Evolutionary conservation across 768 basidiomycete species (phyloP), one percentile per base, ranked within the genome.

Genomic region (Naganishia kalamii): DNA sequence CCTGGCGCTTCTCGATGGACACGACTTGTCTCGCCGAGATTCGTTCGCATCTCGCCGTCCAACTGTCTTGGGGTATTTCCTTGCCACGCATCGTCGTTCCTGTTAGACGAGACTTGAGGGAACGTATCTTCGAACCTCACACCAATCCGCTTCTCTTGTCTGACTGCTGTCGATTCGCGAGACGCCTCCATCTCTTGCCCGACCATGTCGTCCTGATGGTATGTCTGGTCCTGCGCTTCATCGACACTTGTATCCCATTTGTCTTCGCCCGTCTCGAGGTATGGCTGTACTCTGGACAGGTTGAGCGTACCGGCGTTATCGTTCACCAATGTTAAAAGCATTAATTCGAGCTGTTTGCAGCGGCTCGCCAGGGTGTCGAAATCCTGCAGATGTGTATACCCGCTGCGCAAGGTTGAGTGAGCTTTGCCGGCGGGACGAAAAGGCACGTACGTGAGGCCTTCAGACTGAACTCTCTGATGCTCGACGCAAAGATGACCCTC

Each of bases 381-480:
- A 43, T 63, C 62, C 8, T 43, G 33, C 29, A 63, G 21, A 40
- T 63, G 62, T 2, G 62, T 63, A 40, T 63, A 63, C 11, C 62
- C 62, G 8, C 61, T 62, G 35, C n/a, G 12, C 27, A 19, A 21
- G 12, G 3, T 27, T 3, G 21, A 32, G 10, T 13, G 23, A 44
- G 23, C 15, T 8, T 32, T 63, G 12, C n/a, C 13, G 12, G 12
- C 13, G 13, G 41, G n/a, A 12, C 12, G n/a, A 43, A 43, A 43
- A 12, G n/a, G 41, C 41, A 43, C 12, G 12, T 43, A n/a, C 12
- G 12, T 43, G 41, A 12, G 12, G 41, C n/a, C n/a, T 12, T 43
- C 12, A 43, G 41, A n/a, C n/a, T n/a, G n/a, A n/a, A n/a, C n/a
- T n/a, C n/a, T n/a, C n/a, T n/a, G n/a, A n/a, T n/a, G n/a, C n/a